Evolutionary conservation across 306 rosid species (phyloP), one percentile per base, ranked within the genome.

Genomic region (Vicia sativa): DNA sequence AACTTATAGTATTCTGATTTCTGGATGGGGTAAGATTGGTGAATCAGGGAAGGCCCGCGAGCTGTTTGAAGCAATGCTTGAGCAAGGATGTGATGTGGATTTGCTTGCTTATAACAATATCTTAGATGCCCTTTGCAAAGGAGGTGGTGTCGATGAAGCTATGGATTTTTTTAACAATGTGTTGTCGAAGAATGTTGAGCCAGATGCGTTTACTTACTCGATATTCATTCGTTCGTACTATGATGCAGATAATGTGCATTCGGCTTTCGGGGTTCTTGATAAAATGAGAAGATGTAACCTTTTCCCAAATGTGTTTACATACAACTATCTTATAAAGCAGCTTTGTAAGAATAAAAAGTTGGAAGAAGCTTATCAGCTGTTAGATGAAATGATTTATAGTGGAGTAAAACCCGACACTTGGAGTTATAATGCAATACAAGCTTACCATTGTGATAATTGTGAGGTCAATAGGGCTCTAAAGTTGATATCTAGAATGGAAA

Each of bases 291-390:
- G 84, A 49, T 74, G 67, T 41, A 43, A 77, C 68, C 86, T 92
- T 68, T 65, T 72, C 65, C 90, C 92, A 6, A 87, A 87, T 74
- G 89, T 82, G 72, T 89, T 74, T 65, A 78, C 98, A 7, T 92
- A 87, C 80, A 92, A 92, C 75, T 79, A 84, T 43, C 46, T 92
- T 41, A 86, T 92, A 77, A 89, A 85, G 80, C 92, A 74, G 31
- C 91, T 90, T 29, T 87, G 96, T 78, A 88, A 92, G 80, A 82
- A 83, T 53, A 83, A 90, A 18, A 82, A 72, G 31, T 84, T 83
- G 72, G 96, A 92, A 65, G 96, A 92, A 73, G 96, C 96, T n/a
- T 89, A 89, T 78, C 77, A 86, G 19, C 77, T 92, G 83, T 58
- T 92, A 71, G 93, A 87, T 60, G 96, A 92, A 79, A 92, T 92